Base-by-base conservation (phyloP, 345 rosid genomes). In the Hibiscus syriacus region DNA sequence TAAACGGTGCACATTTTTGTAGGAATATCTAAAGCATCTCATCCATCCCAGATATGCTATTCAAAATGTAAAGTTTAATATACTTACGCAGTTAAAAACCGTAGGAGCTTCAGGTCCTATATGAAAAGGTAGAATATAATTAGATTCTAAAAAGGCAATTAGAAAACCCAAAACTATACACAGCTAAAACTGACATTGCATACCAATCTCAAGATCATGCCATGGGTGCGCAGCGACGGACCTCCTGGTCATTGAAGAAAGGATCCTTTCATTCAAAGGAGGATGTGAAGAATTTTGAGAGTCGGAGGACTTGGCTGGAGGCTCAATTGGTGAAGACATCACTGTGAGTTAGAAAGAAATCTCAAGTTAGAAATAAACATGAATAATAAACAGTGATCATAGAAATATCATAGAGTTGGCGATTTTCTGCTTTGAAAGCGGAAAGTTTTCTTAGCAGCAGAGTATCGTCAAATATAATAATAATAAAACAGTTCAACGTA, bases 201-300 rank as follows among this genome's bases (percentile, higher is more conserved):
- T 77, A 90, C 98, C 98, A 14, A 93, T 90, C 86, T 93, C 98
- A 11, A 93, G 91, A 85, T 93, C 98, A 78, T 93, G 98, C 98
- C 98, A 93, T 43, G 98, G 97, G 78, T 93, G 98, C 20, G 98
- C 98, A 78, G 97, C 96, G 49, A 86, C 79, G 43, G 97, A 88
- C 79, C 98, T 86, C 81, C 90, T 89, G 65, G 82, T 81, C 97
- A 93, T 62, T 54, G 98, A 90, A 6, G 96, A 87, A 68, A 93
- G 92, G 22, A 93, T 93, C 86, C 98, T 87, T 74, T 93, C 98
- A 71, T 90, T 93, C 48, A 93, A 92, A 61, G 88, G 90, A 63
- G 96, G 87, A 55, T 83, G 82, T 29, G 92, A 46, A 45, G 72
- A 64, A 17, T 70, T 73, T 45, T 81, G 80, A 70, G 74, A 57